phyloP scores from a whole-genome alignment of 2,329 filamentous ascomycete species.

The Teratosphaeria gauchensis region DNA sequence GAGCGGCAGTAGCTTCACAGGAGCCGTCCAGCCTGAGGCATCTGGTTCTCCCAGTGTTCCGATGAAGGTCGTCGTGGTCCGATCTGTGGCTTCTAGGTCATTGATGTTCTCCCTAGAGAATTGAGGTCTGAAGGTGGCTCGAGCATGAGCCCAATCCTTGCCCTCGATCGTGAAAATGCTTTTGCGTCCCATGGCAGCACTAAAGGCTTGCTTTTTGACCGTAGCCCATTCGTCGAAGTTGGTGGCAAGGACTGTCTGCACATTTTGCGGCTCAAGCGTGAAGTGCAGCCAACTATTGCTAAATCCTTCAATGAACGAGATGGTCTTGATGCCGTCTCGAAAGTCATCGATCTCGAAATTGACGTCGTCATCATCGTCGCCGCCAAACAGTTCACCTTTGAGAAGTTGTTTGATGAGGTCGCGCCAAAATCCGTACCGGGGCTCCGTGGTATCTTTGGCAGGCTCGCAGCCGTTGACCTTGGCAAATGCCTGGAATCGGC shows the following conservation, averaged over 20 bases:
- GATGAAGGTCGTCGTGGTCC: slow-evolving; percentile 25
- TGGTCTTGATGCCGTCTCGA: background rate
- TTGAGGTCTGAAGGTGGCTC: slow-evolving; percentile 22
- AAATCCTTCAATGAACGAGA: background rate
- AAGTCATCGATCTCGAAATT: background rate
- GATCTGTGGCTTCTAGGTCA: slow-evolving; percentile 20
- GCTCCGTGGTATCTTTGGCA: background rate
- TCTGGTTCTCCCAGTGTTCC: slow-evolving; percentile 11
- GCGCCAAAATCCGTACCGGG: background rate
- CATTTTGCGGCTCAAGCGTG: slow-evolving; percentile 32
- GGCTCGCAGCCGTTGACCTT: background rate
- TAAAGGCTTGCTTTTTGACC: slow-evolving; percentile 14
- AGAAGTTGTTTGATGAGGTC: background rate
- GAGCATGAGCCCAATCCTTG: slow-evolving; percentile 19
- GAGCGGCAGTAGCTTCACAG: slow-evolving; percentile 17
- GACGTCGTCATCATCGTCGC: background rate
- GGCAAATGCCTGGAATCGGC: background rate
- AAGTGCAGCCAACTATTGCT: background rate
- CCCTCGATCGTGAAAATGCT: slow-evolving; percentile 25
- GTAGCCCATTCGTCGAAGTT: slow-evolving; percentile 42
- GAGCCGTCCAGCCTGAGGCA: slow-evolving; percentile 14
- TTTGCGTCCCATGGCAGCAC: slow-evolving; percentile 15
- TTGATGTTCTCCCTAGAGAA: slow-evolving; percentile 23
- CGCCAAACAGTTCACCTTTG: background rate
- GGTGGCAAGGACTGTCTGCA: slow-evolving; percentile 45